These are phyloP conservation scores for Scorias spongiosa DNA, from an alignment of 2,329 filamentous ascomycete species.

Conservation along the genomic window DNA sequence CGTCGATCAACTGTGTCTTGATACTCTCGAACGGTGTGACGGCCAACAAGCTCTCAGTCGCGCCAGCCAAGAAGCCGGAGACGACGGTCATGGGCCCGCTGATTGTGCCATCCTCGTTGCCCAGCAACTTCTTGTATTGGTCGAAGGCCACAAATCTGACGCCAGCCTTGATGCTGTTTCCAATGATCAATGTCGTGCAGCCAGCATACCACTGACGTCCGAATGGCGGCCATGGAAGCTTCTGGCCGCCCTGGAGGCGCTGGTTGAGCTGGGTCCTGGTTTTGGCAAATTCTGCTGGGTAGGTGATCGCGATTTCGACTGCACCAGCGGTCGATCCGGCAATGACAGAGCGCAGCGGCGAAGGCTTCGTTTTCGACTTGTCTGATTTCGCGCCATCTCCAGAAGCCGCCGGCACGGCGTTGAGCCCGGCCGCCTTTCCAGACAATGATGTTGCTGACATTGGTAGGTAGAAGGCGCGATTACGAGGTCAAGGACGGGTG, in stretches of 20 bases:
- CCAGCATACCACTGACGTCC: constrained; percentile 93
- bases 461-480: neutral
- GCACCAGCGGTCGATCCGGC: constrained; percentile 89
- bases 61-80: constrained; percentile 84
- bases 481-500: too few relatives aligned
- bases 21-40: constrained; percentile 97
- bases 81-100: constrained; percentile 82
- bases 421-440: neutral
- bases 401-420: neutral
- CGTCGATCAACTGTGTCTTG: constrained; percentile 96
- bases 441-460: neutral
- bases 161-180: constrained; percentile 90
- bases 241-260: constrained; percentile 63
- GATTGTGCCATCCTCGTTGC: constrained; percentile 73
- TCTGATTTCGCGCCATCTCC: neutral
- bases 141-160: constrained; percentile 96
- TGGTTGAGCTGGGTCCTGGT: constrained; percentile 88
- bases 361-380: constrained; percentile 39
- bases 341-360: constrained; percentile 72
- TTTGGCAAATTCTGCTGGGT: constrained; percentile 93
- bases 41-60: constrained; percentile 82
- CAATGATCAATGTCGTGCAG: constrained; percentile 91
- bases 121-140: constrained; percentile 71
- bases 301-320: constrained; percentile 89
- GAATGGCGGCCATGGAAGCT: constrained; percentile 89